These are phyloP conservation scores for Dendrobium nobile DNA, from an alignment of 106 monocot genomes.

Conservation along the genomic window DNA sequence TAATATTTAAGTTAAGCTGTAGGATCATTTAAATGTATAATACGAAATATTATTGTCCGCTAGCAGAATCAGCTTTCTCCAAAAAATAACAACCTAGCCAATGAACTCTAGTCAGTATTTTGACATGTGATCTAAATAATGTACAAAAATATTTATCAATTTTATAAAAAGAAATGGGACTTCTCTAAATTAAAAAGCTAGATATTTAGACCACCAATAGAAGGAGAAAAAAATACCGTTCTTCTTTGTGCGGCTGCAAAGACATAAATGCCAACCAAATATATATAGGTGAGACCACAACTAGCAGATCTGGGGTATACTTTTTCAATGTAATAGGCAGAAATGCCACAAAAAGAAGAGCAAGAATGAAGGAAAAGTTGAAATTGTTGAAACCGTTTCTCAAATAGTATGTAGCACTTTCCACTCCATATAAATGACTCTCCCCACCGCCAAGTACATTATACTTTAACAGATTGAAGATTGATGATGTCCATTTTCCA, in stretches of 20 bases:
- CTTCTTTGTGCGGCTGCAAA: constrained; percentile 96
- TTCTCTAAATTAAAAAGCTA: background rate
- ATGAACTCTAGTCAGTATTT: background rate
- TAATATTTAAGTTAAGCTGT: background rate
- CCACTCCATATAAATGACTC: constrained; percentile 96
- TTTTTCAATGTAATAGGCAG: constrained; percentile 71
- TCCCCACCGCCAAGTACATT: constrained; percentile 93
- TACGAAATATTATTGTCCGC: background rate
- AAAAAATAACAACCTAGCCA: background rate
- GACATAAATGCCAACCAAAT: constrained; percentile 98
- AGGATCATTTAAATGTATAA: background rate
- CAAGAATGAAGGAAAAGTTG: constrained; percentile 79
- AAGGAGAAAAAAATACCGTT: constrained; percentile 47
- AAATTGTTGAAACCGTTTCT: constrained; percentile 98
- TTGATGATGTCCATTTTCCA: constrained; percentile 85
- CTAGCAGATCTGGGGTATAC: constrained; percentile 62
- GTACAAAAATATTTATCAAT: background rate
- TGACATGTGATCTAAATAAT: background rate
- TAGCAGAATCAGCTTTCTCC: background rate
- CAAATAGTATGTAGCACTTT: constrained; percentile 70
- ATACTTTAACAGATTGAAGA: constrained; percentile 80
- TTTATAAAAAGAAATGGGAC: background rate
- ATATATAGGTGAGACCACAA: constrained; percentile 86
- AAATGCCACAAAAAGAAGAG: constrained; percentile 62
- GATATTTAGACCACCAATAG: background rate